Conservation (phyloP, 345 rosid genomes). For the Pistacia integerrima region DNA sequence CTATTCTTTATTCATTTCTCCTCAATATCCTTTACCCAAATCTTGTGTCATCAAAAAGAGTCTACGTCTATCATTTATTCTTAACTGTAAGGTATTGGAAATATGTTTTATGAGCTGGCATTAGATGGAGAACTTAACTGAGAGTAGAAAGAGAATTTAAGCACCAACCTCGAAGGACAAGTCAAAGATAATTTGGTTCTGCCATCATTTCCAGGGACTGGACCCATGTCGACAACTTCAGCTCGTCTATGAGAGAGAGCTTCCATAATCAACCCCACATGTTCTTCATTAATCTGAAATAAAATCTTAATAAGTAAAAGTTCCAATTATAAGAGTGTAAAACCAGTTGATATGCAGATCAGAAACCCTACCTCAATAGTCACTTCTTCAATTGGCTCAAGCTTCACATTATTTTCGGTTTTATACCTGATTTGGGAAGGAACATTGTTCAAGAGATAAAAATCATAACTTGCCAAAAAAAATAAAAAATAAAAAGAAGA, state of each 20-base stretch:
- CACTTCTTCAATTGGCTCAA: slow-evolving; percentile 97
- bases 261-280: slow-evolving; percentile 89
- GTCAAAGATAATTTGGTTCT: slow-evolving; percentile 87
- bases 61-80: background rate
- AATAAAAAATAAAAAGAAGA: background rate
- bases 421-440: slow-evolving; percentile 66
- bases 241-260: slow-evolving; percentile 93
- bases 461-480: background rate
- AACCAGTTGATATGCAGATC: slow-evolving; percentile 2
- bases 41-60: slow-evolving; percentile 5
- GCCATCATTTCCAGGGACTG: slow-evolving; percentile 86
- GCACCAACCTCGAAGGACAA: slow-evolving; percentile 87
- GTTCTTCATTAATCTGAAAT: slow-evolving; percentile 82
- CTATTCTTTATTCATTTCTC: background rate
- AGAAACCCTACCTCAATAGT: slow-evolving; percentile 66
- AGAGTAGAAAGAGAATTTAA: background rate
- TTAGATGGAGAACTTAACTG: background rate
- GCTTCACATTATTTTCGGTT: slow-evolving; percentile 62
- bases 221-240: slow-evolving; percentile 88
- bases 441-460: slow-evolving; percentile 3
- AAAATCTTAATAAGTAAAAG: slow-evolving; percentile 8
- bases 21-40: background rate
- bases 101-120: background rate
- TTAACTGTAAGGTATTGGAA: background rate
- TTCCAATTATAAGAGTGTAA: slow-evolving; percentile 13